These are phyloP conservation scores for Rubroboletus satanas DNA, from an alignment of 768 basidiomycete species.

Conservation along the genomic window DNA sequence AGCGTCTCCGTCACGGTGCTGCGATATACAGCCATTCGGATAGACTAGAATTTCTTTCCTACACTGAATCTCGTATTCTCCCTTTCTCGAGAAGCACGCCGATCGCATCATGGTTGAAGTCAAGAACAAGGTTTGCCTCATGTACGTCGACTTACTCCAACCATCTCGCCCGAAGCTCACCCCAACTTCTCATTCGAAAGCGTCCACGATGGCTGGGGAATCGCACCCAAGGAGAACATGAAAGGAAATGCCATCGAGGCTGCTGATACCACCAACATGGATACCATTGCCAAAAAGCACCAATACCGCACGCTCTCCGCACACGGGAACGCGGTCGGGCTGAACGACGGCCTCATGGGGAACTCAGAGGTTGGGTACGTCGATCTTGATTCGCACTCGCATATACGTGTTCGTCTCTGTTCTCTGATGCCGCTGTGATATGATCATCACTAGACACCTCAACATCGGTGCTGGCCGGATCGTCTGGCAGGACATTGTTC, in stretches of 20 bases:
- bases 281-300: constrained; percentile 74
- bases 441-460: constrained; percentile 58
- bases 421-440: neutral
- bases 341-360: constrained; percentile 94
- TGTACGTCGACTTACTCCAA: constrained; percentile 44
- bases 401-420: neutral
- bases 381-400: neutral
- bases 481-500: constrained; percentile 97
- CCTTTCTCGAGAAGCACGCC: neutral
- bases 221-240: constrained; percentile 59
- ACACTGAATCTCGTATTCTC: neutral
- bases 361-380: constrained; percentile 95
- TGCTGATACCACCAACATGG: constrained; percentile 85
- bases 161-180: neutral
- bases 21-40: neutral
- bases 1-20: constrained; percentile 7
- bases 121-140: constrained; percentile 89
- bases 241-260: constrained; percentile 90
- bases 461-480: constrained; percentile 94
- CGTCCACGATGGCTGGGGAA: constrained; percentile 97
- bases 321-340: constrained; percentile 88
- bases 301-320: constrained; percentile 71
- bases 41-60: neutral
- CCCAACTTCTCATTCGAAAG: constrained; percentile 32
- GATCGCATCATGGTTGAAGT: constrained; percentile 43